These are phyloP conservation scores for Myochromella boudieri DNA, from an alignment of 768 basidiomycete species.

Conservation along the genomic window DNA sequence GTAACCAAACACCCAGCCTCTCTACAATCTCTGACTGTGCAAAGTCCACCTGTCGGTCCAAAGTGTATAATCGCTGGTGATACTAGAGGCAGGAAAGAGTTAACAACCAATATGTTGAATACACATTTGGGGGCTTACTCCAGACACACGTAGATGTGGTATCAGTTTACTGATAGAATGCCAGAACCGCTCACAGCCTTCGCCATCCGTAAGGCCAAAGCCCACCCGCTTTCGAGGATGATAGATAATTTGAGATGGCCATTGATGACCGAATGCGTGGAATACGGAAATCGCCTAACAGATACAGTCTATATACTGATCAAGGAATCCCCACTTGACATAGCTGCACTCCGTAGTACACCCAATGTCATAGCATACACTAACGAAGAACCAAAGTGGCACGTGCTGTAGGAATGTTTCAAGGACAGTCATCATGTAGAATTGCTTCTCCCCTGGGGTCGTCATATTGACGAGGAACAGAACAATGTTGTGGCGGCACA, in stretches of 20 bases:
- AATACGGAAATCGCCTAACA: slow-evolving; percentile 29
- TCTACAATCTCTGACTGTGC: background rate
- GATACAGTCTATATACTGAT: slow-evolving; percentile 21
- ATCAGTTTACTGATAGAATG: slow-evolving; percentile 1
- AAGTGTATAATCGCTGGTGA: too few species aligned
- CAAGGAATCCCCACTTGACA: background rate
- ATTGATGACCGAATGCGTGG: slow-evolving; percentile 36
- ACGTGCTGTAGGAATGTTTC: slow-evolving; percentile 27
- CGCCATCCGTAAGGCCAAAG: slow-evolving; percentile 20
- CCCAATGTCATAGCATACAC: background rate
- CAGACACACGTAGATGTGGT: background rate
- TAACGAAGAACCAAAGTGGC: background rate
- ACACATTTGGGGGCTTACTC: too few species aligned
- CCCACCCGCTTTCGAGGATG: slow-evolving; percentile 26
- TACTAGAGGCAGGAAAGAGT: too few species aligned
- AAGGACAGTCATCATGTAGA: slow-evolving; percentile 29
- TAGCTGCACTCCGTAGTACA: background rate
- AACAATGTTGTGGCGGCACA: slow-evolving; percentile 32
- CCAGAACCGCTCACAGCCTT: slow-evolving; percentile 15
- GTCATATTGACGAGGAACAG: slow-evolving; percentile 33
- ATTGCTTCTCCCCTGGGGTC: slow-evolving; percentile 31
- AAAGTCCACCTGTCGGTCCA: background rate
- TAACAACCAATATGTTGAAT: too few species aligned
- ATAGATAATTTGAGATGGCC: slow-evolving; percentile 31
- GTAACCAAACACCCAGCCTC: background rate